Conservation (phyloP, 2,329 filamentous ascomycete species). For the Penicillium capsulatum region DNA sequence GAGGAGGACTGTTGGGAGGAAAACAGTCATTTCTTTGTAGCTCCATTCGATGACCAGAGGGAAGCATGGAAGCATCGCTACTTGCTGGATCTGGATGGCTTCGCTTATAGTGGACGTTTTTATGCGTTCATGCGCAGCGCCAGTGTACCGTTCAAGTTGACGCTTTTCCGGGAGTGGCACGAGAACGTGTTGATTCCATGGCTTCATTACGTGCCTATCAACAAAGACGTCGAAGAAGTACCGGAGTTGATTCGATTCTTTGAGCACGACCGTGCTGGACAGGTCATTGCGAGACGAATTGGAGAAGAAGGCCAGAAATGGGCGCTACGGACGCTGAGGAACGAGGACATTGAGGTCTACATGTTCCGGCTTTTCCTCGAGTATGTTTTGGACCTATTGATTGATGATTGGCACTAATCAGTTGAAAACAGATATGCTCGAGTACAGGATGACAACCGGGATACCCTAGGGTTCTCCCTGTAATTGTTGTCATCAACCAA, state of each 20-base stretch:
- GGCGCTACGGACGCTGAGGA: slow-evolving; percentile 52
- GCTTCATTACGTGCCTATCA: slow-evolving; percentile 39
- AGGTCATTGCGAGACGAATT: slow-evolving; percentile 47
- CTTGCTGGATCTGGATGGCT: slow-evolving; percentile 53
- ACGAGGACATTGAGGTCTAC: slow-evolving; percentile 54
- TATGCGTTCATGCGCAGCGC: slow-evolving; percentile 49
- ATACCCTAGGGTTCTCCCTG: no score
- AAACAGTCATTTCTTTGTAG: slow-evolving; percentile 65
- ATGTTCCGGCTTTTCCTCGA: slow-evolving; percentile 58
- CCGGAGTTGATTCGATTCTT: slow-evolving; percentile 51
- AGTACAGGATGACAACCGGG: no score
- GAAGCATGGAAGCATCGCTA: slow-evolving; percentile 66
- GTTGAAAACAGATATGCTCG: not conserved
- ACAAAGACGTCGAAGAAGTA: slow-evolving; percentile 48
- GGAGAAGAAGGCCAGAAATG: slow-evolving; percentile 54
- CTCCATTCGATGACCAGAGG: slow-evolving; percentile 62
- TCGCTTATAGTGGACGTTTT: slow-evolving; percentile 53
- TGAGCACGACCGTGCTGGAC: slow-evolving; percentile 45
- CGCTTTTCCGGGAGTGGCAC: slow-evolving; percentile 55
- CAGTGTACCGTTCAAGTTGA: slow-evolving; percentile 50
- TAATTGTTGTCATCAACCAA: no score
- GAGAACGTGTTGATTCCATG: slow-evolving; percentile 54
- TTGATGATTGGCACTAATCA: not conserved
- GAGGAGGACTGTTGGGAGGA: slow-evolving; percentile 82
- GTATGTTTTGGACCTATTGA: slow-evolving; percentile 3